Base-by-base conservation (phyloP, 1,284 basidiomycete species). In the Laetiporus sulphureus region DNA sequence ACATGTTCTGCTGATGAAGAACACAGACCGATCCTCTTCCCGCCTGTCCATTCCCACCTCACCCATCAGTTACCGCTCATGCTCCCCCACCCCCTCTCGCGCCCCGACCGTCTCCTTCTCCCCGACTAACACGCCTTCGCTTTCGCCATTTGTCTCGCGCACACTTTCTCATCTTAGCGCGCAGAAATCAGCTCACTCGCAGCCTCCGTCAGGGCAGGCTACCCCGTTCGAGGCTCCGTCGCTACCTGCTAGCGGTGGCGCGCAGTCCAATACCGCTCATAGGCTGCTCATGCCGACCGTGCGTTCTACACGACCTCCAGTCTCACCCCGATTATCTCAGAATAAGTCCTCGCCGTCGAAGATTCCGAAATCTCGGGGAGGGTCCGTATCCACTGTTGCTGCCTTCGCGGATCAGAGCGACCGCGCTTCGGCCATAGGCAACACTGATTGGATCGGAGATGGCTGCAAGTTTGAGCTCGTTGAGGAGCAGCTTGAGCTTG, bases 401-500 rank as follows among this genome's bases (percentile, higher is more conserved):
- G 43, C 46, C 20, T 46, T 49, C 16, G 46, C 55, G 3, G 60
- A 62, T 13, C 43, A 39, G 12, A 46, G 23, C 15, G 49, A 53
- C 15, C 49, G 51, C 27, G 30, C 31, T 3, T 10, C 45, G 23
- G 16, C 38, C 2, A 19, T 45, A 2, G 43, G 41, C 5, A 39
- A 44, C 2, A 42, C 54, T 6, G 51, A 59, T 11, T 73, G 71
- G 69, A 57, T 72, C 20, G 69, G 66, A 3, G 58, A 52, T 11
- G 52, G 52, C 13, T 56, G 57, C 36, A 63, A 58, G 36, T 70
- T 77, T 42, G 69, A 75, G 52, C 60, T 75, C 32, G 68, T 67
- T 8, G 61, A 68, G 39, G 70, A 73, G 36, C 61, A 64, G 22
- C 52, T 72, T 22, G 65, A 73, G 37, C 55, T 79, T 29, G 59